These are phyloP conservation scores for Trichoderma brevicompactum DNA, from an alignment of 2,329 filamentous ascomycete species.

Conservation along the genomic window DNA sequence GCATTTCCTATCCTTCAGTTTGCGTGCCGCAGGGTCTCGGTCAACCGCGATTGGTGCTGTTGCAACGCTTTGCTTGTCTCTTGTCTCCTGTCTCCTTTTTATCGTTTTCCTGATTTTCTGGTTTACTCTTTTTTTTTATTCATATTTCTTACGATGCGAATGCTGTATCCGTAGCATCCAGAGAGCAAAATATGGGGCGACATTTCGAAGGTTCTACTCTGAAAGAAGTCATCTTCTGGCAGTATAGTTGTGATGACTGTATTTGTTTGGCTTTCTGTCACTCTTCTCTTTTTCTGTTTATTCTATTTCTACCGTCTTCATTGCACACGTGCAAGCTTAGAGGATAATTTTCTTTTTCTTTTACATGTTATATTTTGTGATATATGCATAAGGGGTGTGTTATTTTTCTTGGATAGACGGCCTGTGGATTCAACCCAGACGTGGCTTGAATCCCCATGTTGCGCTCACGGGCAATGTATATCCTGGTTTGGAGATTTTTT, in stretches of 20 bases:
- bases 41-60: not conserved
- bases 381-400: constrained; percentile 7
- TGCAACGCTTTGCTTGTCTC: not conserved
- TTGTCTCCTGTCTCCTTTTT: not conserved
- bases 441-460: not conserved
- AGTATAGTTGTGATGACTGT: constrained; percentile 10
- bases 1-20: too few species aligned
- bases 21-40: not conserved
- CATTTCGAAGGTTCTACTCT: not conserved
- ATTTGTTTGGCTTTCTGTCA: not conserved
- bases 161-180: not conserved
- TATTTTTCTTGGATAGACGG: constrained; percentile 4
- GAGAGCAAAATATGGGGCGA: constrained; percentile 12
- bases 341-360: constrained; percentile 2
- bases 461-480: constrained; percentile 7
- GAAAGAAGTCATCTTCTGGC: constrained; percentile 1
- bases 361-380: constrained; percentile 3
- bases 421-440: not conserved
- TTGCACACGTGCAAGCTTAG: constrained; percentile 4
- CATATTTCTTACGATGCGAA: constrained; percentile 2
- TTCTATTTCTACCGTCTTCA: not conserved
- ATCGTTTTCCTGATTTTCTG: not conserved
- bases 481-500: constrained; percentile 19
- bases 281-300: not conserved
- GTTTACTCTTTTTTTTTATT: not conserved